Percentiles rank a stretch among this genome's conserved stretches.
These are phyloP conservation scores for Oropetium thomaeum DNA, from an alignment of 176 grass and related monocot genomes.

Conservation along the genomic window DNA sequence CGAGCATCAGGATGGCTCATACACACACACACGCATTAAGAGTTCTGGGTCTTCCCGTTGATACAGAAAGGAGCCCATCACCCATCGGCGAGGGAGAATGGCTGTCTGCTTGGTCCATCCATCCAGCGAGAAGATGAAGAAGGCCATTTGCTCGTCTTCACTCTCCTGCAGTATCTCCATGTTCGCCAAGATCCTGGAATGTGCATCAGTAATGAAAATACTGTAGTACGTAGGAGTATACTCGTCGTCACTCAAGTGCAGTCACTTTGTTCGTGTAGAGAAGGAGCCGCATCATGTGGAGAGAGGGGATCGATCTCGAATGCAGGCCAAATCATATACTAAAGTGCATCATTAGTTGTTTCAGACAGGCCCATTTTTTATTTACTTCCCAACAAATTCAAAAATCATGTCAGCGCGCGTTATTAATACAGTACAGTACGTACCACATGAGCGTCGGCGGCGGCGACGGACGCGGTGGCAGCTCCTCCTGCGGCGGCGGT, in stretches of 20 bases:
- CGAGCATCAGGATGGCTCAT: not conserved
- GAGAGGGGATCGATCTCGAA: not conserved
- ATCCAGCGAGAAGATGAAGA: not conserved
- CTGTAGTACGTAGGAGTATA: too few relatives aligned
- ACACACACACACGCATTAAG: too few relatives aligned
- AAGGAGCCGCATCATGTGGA: not conserved
- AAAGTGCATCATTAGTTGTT: not conserved
- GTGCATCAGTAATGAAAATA: not conserved
- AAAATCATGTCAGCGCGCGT: too few relatives aligned
- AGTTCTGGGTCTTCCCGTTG: not conserved
- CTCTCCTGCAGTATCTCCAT: not conserved
- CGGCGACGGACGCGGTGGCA: not conserved
- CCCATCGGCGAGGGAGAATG: not conserved
- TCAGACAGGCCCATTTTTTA: too few relatives aligned
- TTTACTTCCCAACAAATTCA: too few relatives aligned
- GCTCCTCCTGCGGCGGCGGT: not conserved
- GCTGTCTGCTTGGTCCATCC: not conserved
- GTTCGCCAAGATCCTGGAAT: conserved; percentile 28
- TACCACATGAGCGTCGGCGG: conserved; percentile 33
- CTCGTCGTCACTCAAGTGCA: not conserved
- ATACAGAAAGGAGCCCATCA: not conserved
- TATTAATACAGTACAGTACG: too few relatives aligned
- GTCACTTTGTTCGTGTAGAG: not conserved
- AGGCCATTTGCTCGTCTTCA: not conserved
- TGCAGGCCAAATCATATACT: not conserved